Conservation (phyloP, 1,284 basidiomycete species). For the Ustilago shanxiensis region DNA sequence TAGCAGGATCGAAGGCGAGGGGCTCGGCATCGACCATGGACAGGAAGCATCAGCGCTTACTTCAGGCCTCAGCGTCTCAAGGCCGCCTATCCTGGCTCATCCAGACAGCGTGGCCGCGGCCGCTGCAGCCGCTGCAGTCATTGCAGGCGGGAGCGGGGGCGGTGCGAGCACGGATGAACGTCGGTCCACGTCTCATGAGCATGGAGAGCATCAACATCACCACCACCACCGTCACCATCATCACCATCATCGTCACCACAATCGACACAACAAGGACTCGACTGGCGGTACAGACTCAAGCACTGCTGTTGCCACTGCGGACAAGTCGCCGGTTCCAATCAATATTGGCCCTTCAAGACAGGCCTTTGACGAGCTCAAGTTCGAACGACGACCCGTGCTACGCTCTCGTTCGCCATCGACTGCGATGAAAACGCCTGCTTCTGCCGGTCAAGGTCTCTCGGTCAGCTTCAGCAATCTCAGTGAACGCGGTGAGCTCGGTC, state of each 20-base stretch:
- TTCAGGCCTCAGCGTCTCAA: constrained; percentile 26
- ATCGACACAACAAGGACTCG: constrained; percentile 20
- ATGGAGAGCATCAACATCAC: constrained; percentile 14
- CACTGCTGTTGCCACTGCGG: background rate
- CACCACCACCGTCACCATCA: constrained; percentile 29
- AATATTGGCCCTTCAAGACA: background rate
- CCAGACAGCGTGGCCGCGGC: constrained; percentile 28
- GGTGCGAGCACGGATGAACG: constrained; percentile 4
- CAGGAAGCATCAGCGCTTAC: background rate
- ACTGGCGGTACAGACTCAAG: background rate
- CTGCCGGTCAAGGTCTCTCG: constrained; percentile 18
- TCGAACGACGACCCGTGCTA: constrained; percentile 57
- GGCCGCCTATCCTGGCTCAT: constrained; percentile 22
- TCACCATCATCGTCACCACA: constrained; percentile 30
- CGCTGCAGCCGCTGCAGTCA: constrained; percentile 23
- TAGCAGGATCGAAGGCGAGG: background rate
- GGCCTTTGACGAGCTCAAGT: constrained; percentile 45
- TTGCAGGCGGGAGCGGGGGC: background rate
- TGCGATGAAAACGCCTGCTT: constrained; percentile 14
- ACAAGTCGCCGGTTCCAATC: constrained; percentile 22
- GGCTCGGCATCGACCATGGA: background rate
- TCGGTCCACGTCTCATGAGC: background rate
- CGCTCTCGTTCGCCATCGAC: constrained; percentile 59
- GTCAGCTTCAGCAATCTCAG: constrained; percentile 48
- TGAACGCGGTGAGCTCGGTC: constrained; percentile 20